Evolutionary conservation across 106 monocot genomes (phyloP).

Genomic region (Platanthera zijinensis): DNA sequence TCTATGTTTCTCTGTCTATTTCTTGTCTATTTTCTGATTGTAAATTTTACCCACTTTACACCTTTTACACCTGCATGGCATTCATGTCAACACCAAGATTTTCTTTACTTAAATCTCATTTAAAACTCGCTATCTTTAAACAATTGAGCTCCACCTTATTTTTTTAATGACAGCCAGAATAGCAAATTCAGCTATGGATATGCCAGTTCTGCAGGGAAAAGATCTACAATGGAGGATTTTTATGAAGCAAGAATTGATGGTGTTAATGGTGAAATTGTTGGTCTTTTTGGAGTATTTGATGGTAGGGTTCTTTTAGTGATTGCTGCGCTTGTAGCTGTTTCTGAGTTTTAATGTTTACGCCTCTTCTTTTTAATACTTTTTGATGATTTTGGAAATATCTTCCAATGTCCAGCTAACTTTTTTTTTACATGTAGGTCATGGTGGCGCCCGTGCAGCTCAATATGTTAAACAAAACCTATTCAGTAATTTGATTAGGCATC

Average conservation of each 20-base stretch:
- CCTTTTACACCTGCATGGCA: not conserved
- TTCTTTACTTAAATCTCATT: not conserved
- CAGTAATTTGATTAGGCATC: slow-evolving; percentile 30
- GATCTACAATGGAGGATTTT: slow-evolving; percentile 7
- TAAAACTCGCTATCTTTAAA: not conserved
- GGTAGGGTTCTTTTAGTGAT: not conserved
- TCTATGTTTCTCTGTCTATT: not conserved
- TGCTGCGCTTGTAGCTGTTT: not conserved
- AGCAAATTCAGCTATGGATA: slow-evolving; percentile 12
- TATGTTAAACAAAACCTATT: slow-evolving; percentile 43
- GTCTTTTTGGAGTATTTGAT: slow-evolving; percentile 15
- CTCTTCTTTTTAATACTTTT: not conserved
- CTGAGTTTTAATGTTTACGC: not conserved
- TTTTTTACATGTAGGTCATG: slow-evolving; percentile 23
- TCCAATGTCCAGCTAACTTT: not conserved
- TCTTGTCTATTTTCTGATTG: not conserved
- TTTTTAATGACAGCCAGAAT: slow-evolving; percentile 5
- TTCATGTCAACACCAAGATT: not conserved
- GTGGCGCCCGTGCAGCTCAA: slow-evolving; percentile 26
- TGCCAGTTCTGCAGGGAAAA: slow-evolving; percentile 6
- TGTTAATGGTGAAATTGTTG: slow-evolving; percentile 8
- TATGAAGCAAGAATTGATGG: slow-evolving; percentile 7
- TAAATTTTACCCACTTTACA: not conserved
- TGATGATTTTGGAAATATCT: not conserved
- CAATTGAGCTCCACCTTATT: not conserved